A percentile compares a stretch with the other conserved stretches of the same genome.
Evolutionary conservation across 306 rosid genomes (phyloP).

Genomic region (Quercus glauca): DNA sequence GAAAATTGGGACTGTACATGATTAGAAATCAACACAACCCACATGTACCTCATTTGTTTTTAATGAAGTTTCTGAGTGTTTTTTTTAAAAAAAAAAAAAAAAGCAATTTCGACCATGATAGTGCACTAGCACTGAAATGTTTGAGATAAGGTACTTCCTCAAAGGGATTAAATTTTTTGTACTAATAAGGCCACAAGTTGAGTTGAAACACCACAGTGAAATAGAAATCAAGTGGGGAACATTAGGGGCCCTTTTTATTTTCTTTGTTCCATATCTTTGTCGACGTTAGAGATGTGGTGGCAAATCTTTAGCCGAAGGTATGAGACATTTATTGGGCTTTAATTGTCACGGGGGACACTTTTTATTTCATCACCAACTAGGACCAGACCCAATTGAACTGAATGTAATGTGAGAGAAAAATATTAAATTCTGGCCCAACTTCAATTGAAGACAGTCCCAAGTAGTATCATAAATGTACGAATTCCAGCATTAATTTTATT

Average conservation of each 20-base stretch:
- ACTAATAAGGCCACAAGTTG: not conserved
- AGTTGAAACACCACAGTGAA: not conserved
- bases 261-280: not conserved
- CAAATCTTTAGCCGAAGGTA: no score
- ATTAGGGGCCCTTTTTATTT: not conserved
- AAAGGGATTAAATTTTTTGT: not conserved
- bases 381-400: not conserved
- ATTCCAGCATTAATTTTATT: no score
- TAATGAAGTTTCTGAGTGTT: not conserved
- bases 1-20: not conserved
- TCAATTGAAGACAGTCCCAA: no score
- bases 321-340: no score
- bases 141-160: not conserved
- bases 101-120: not conserved
- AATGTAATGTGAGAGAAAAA: not conserved
- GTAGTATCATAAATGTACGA: no score
- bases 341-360: no score
- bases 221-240: not conserved
- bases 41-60: slow-evolving; percentile 10
- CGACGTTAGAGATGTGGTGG: not conserved
- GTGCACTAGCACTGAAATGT: not conserved
- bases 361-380: not conserved
- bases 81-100: no score
- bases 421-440: not conserved
- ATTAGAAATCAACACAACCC: not conserved